Evolutionary conservation across 768 basidiomycete species (phyloP).

Genomic region (Kondoa malvinella): DNA sequence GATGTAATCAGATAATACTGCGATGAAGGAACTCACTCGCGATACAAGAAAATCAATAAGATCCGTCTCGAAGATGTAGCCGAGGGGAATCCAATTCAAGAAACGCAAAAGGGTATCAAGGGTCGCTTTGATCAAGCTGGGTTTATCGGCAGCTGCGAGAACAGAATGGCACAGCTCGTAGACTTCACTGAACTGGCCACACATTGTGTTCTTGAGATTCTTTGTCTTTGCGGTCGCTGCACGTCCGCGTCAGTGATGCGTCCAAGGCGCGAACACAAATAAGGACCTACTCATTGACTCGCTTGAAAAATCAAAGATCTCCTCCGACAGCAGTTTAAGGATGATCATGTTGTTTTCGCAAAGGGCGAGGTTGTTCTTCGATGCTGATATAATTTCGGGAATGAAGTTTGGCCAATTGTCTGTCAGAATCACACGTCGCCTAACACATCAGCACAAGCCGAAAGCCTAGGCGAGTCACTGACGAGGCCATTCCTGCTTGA

Average conservation of each 20-base stretch:
- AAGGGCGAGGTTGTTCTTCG: slow-evolving; percentile 82
- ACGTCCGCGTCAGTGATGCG: neutral
- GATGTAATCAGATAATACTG: slow-evolving; percentile 12
- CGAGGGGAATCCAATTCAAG: slow-evolving; percentile 86
- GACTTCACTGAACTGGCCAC: slow-evolving; percentile 50
- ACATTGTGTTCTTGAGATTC: slow-evolving; percentile 86
- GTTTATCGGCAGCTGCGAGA: slow-evolving; percentile 88
- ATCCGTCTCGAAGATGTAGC: slow-evolving; percentile 95
- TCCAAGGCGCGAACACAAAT: neutral
- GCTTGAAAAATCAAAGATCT: slow-evolving; percentile 96
- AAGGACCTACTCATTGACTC: slow-evolving; percentile 69
- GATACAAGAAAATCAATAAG: slow-evolving; percentile 85
- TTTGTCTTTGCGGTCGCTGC: slow-evolving; percentile 77
- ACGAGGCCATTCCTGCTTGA: slow-evolving; percentile 83
- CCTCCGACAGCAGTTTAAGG: slow-evolving; percentile 86
- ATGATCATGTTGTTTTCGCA: slow-evolving; percentile 99
- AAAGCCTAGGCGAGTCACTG: neutral
- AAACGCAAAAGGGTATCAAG: slow-evolving; percentile 87
- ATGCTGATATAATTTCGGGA: slow-evolving; percentile 88
- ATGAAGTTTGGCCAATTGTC: slow-evolving; percentile 96
- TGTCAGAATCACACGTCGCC: slow-evolving; percentile 29
- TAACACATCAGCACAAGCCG: slow-evolving; percentile 36
- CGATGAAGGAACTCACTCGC: slow-evolving; percentile 46
- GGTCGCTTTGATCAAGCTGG: slow-evolving; percentile 81
- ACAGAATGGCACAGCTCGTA: slow-evolving; percentile 96